Evolutionary conservation across 2,329 filamentous ascomycete species (phyloP).

Genomic region (Macrophomina pseudophaseolina): DNA sequence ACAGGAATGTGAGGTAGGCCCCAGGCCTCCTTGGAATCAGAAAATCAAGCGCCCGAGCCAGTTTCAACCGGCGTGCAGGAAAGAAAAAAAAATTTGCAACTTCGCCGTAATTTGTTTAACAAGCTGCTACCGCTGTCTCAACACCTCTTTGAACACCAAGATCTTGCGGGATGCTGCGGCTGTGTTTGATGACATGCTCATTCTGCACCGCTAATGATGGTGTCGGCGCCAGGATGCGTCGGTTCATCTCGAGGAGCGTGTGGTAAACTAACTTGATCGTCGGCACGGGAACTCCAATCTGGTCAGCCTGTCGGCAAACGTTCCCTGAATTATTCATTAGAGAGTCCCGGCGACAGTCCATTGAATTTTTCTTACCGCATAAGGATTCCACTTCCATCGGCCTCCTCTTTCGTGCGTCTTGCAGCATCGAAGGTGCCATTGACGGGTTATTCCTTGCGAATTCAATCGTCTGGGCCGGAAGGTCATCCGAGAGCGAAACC

Average conservation of each 20-base stretch:
- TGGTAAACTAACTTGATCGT: conserved; percentile 25
- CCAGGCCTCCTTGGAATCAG: neutral
- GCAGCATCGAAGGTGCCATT: conserved; percentile 33
- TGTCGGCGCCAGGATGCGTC: neutral
- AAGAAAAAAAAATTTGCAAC: neutral
- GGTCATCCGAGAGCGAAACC: conserved; percentile 26
- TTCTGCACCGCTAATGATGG: neutral
- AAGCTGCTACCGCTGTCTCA: neutral
- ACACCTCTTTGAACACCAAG: neutral
- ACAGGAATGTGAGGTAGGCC: neutral
- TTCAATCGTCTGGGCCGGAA: conserved; percentile 29
- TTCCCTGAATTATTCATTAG: conserved; percentile 9
- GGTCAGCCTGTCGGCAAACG: conserved; percentile 15
- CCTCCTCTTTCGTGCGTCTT: conserved; percentile 31
- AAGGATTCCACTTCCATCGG: conserved; percentile 34
- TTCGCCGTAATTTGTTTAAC: neutral
- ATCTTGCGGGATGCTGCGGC: neutral
- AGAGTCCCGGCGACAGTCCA: neutral
- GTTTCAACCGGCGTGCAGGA: neutral
- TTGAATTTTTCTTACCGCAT: conserved; percentile 29
- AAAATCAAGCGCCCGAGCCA: neutral
- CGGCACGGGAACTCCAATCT: conserved; percentile 18
- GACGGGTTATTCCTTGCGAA: conserved; percentile 29
- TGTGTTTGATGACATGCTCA: neutral
- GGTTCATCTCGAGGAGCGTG: conserved; percentile 22